phyloP scores from a whole-genome alignment of 495 filamentous ascomycete genomes.

The Astrothelium macrocarpum region DNA sequence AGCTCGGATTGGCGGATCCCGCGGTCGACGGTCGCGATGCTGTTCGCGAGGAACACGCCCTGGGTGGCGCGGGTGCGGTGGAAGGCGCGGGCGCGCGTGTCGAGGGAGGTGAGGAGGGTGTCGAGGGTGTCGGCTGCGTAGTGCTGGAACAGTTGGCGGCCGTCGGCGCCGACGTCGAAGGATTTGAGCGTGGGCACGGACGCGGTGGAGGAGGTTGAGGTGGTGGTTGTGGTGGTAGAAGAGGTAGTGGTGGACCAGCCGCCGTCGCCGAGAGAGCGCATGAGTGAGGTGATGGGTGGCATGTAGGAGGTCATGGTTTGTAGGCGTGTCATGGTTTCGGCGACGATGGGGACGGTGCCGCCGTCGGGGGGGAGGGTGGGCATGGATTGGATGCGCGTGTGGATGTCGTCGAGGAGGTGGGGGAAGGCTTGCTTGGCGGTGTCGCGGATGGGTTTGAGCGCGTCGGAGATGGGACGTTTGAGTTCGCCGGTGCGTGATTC shows the following conservation, averaged over 20 bases:
- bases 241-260: constrained; percentile 59
- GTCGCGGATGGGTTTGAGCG: constrained; percentile 78
- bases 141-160: constrained; percentile 74
- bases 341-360: constrained; percentile 63
- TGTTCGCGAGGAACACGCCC: constrained; percentile 89
- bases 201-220: constrained; percentile 41
- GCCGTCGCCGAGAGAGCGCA: constrained; percentile 85
- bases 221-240: neutral
- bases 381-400: constrained; percentile 51
- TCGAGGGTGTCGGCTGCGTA: constrained; percentile 83
- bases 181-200: constrained; percentile 60
- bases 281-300: constrained; percentile 74
- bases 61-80: constrained; percentile 68
- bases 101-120: constrained; percentile 63
- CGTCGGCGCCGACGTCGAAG: constrained; percentile 85
- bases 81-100: constrained; percentile 60
- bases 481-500: constrained; percentile 77
- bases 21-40: constrained; percentile 73
- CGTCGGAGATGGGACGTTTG: constrained; percentile 71
- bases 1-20: constrained; percentile 78
- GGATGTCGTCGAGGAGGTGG: constrained; percentile 80
- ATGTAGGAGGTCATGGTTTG: constrained; percentile 81
- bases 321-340: constrained; percentile 78
- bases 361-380: constrained; percentile 69
- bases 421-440: constrained; percentile 80